These are phyloP conservation scores for Termitomyces sp. DNA, from an alignment of 768 basidiomycete genomes.

Conservation along the genomic window DNA sequence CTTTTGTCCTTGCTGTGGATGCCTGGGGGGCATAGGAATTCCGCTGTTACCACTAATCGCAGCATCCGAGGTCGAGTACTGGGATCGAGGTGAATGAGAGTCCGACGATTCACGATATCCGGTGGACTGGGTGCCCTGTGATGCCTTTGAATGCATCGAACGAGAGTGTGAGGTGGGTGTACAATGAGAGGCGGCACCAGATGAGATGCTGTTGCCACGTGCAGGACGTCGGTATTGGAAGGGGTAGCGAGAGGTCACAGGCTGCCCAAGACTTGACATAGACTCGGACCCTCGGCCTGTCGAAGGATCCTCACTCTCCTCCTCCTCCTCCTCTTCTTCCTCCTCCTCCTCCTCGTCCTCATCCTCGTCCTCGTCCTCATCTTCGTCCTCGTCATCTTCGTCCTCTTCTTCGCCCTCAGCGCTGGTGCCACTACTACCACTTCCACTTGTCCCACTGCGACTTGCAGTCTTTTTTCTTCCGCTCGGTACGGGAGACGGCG, in stretches of 20 bases:
- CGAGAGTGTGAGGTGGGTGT: slow-evolving; percentile 29
- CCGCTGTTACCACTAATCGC: slow-evolving; percentile 32
- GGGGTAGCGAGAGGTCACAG: slow-evolving; percentile 66
- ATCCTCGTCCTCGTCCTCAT: slow-evolving; percentile 29
- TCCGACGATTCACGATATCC: slow-evolving; percentile 62
- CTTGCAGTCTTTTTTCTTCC: slow-evolving; percentile 18
- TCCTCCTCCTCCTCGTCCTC: slow-evolving; percentile 29
- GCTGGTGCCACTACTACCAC: slow-evolving; percentile 8
- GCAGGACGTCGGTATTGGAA: slow-evolving; percentile 59
- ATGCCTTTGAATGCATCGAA: slow-evolving; percentile 34
- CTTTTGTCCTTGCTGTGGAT: slow-evolving; percentile 30
- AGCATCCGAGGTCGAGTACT: slow-evolving; percentile 32
- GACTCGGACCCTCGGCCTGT: slow-evolving; percentile 73
- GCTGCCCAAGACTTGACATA: slow-evolving; percentile 83
- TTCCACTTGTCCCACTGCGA: slow-evolving; percentile 16
- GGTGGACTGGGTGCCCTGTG: slow-evolving; percentile 54
- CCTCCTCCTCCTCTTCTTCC: slow-evolving; percentile 25
- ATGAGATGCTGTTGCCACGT: slow-evolving; percentile 41
- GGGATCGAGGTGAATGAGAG: slow-evolving; percentile 48
- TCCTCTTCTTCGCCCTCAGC: slow-evolving; percentile 25
- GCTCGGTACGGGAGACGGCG: slow-evolving; percentile 52
- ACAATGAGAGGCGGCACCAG: slow-evolving; percentile 37
- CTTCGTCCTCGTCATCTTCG: slow-evolving; percentile 22
- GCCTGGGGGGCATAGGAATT: slow-evolving; percentile 43
- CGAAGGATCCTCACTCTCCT: slow-evolving; percentile 48